Evolutionary conservation across 257 asterid species (phyloP).

Genomic region (Nicotiana paniculata): DNA sequence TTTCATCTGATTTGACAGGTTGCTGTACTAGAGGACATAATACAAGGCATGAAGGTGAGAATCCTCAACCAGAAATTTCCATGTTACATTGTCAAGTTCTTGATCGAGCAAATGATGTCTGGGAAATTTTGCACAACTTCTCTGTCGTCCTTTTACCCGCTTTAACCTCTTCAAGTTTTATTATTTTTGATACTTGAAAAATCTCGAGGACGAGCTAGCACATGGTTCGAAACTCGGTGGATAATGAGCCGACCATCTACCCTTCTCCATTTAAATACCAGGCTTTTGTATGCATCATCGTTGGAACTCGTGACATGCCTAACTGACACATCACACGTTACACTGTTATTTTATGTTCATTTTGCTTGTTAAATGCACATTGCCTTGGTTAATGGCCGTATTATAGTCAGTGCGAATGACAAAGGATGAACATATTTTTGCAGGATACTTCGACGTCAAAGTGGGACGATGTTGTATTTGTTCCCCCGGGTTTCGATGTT

Average conservation of each 20-base stretch:
- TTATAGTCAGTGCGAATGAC: background rate
- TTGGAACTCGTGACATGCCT: background rate
- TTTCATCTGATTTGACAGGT: slow-evolving; percentile 38
- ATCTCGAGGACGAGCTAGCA: background rate
- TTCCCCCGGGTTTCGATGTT: slow-evolving; percentile 91
- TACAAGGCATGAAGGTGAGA: slow-evolving; percentile 82
- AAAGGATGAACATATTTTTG: slow-evolving; percentile 8
- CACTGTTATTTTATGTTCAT: background rate
- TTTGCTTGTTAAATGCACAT: background rate
- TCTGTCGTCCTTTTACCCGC: background rate
- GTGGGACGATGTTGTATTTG: slow-evolving; percentile 83
- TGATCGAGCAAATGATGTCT: background rate
- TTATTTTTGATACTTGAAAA: background rate
- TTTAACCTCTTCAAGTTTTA: background rate
- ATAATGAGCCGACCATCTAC: background rate
- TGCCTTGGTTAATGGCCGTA: background rate
- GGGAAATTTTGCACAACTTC: background rate
- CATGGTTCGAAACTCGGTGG: background rate
- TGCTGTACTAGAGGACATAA: slow-evolving; percentile 80
- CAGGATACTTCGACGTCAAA: slow-evolving; percentile 58
- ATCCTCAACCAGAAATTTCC: background rate
- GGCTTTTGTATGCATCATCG: background rate
- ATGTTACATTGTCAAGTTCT: background rate
- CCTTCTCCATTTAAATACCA: background rate
- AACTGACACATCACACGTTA: background rate